Conservation (phyloP, 1,284 basidiomycete genomes). For the Ustanciosporium gigantosporum region DNA sequence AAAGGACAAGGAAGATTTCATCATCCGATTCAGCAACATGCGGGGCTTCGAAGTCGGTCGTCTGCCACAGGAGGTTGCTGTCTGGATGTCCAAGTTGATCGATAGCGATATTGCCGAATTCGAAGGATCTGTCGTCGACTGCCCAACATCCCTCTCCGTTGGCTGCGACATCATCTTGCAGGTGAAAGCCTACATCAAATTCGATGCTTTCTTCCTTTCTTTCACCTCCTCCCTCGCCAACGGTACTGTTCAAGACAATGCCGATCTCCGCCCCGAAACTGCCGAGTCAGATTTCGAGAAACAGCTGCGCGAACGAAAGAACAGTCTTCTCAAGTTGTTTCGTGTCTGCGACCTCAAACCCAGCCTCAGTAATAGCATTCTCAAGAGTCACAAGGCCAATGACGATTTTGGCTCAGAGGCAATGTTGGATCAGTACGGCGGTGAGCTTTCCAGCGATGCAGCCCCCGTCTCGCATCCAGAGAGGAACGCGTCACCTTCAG, state of each 20-base stretch:
- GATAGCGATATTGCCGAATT: slow-evolving; percentile 52
- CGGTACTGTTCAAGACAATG: slow-evolving; percentile 9
- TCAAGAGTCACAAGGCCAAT: slow-evolving; percentile 66
- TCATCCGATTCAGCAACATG: slow-evolving; percentile 57
- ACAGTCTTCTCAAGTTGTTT: slow-evolving; percentile 60
- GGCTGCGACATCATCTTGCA: slow-evolving; percentile 57
- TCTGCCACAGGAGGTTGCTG: slow-evolving; percentile 48
- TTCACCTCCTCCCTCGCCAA: slow-evolving; percentile 1
- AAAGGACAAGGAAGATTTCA: slow-evolving; percentile 51
- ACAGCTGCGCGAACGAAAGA: slow-evolving; percentile 74
- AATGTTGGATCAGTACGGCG: slow-evolving; percentile 60
- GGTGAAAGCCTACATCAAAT: slow-evolving; percentile 47
- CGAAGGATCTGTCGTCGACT: slow-evolving; percentile 54
- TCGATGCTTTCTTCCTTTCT: slow-evolving; percentile 28
- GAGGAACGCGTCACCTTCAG: not conserved
- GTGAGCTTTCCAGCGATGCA: slow-evolving; percentile 46
- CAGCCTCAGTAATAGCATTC: slow-evolving; percentile 39
- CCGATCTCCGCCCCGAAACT: slow-evolving; percentile 64
- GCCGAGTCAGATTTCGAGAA: slow-evolving; percentile 76
- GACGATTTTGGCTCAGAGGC: slow-evolving; percentile 40
- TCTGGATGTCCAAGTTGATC: slow-evolving; percentile 56
- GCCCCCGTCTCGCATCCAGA: not conserved
- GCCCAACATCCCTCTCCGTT: slow-evolving; percentile 42
- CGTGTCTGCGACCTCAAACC: slow-evolving; percentile 50
- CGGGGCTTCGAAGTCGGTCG: slow-evolving; percentile 57